Evolutionary conservation across 2,329 filamentous ascomycete genomes (phyloP).

Genomic region (Trichophyton simii): DNA sequence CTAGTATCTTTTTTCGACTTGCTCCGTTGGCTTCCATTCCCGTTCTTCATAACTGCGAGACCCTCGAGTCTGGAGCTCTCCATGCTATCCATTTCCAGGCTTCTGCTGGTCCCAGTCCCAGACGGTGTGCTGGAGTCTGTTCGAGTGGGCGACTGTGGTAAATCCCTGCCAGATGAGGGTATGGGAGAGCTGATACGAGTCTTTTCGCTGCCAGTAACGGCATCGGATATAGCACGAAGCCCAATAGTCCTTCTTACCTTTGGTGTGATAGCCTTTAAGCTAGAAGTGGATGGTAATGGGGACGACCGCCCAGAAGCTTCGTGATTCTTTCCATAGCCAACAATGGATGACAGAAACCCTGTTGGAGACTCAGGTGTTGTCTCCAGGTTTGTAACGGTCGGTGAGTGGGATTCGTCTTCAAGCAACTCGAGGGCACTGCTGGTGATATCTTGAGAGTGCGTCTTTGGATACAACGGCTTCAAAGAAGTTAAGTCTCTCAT

Average conservation of each 20-base stretch:
- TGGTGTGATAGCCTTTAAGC: constrained; percentile 46
- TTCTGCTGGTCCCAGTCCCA: constrained; percentile 42
- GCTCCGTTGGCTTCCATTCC: constrained; percentile 33
- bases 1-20: constrained; percentile 91
- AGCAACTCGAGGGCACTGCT: constrained; percentile 39
- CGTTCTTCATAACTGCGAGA: constrained; percentile 40
- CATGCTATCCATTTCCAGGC: constrained; percentile 67
- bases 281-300: constrained; percentile 30
- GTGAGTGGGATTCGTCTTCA: constrained; percentile 33
- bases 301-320: constrained; percentile 42
- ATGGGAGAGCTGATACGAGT: constrained; percentile 32
- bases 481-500: constrained; percentile 44
- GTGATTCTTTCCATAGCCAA: constrained; percentile 19
- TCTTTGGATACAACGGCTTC: constrained; percentile 58
- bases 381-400: constrained; percentile 46
- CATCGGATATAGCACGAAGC: constrained; percentile 75
- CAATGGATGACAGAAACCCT: constrained; percentile 36
- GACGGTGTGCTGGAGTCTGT: constrained; percentile 56
- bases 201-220: constrained; percentile 44
- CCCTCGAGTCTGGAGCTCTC: constrained; percentile 43
- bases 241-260: constrained; percentile 51
- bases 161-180: constrained; percentile 39
- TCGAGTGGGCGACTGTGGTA: constrained; percentile 52
- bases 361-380: constrained; percentile 32
- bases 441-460: constrained; percentile 47